Conservation (phyloP, 306 rosid species). For the Styphnolobium japonicum region DNA sequence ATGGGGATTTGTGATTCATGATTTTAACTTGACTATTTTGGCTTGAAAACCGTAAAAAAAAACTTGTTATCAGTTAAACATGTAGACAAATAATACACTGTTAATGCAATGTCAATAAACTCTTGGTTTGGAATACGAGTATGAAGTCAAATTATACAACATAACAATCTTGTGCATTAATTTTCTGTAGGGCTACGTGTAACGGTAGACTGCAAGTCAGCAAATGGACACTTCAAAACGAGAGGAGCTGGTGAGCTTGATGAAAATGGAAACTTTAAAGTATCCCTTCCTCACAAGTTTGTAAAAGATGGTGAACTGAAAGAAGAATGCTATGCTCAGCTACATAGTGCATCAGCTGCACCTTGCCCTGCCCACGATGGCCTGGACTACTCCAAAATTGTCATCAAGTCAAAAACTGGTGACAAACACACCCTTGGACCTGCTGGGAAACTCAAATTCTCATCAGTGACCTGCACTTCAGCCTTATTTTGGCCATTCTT, state of each 20-base stretch:
- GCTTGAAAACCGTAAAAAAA: neutral
- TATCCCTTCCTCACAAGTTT: conserved; percentile 55
- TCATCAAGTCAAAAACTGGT: conserved; percentile 40
- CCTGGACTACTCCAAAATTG: conserved; percentile 47
- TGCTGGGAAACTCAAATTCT: conserved; percentile 57
- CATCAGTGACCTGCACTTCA: conserved; percentile 66
- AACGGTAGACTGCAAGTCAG: conserved; percentile 67
- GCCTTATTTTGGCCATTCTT: conserved; percentile 54
- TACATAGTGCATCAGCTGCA: conserved; percentile 61
- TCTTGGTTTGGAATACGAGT: neutral
- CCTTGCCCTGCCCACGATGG: conserved; percentile 72
- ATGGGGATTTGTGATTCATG: neutral
- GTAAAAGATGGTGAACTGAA: conserved; percentile 50
- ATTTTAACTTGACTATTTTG: neutral
- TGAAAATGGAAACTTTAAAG: conserved; percentile 66
- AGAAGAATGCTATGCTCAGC: conserved; percentile 82
- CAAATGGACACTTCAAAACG: conserved; percentile 56
- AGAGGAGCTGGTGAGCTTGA: conserved; percentile 63
- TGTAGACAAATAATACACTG: neutral
- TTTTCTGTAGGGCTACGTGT: conserved; percentile 59
- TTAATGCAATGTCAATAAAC: neutral
- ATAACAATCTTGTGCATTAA: neutral
- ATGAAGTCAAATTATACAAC: neutral
- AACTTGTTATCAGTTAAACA: neutral
- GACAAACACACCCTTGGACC: conserved; percentile 55